phyloP scores from a whole-genome alignment of 345 rosid genomes.

The Geranium rotundifolium region DNA sequence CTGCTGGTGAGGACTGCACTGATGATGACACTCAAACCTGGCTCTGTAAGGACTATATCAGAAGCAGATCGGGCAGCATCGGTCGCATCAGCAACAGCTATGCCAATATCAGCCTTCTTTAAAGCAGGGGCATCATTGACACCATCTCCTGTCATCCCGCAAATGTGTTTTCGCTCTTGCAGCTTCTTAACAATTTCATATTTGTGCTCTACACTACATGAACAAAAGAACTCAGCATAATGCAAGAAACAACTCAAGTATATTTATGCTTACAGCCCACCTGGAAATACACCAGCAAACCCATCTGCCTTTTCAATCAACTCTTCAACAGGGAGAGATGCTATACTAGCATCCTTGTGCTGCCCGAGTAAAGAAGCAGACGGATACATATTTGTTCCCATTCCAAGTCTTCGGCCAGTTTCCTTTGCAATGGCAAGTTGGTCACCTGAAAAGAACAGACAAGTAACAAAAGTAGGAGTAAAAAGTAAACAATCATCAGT shows the following conservation, averaged over 20 bases:
- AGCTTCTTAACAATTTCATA: constrained; percentile 90
- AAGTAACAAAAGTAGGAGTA: neutral
- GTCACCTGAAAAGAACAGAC: constrained; percentile 28
- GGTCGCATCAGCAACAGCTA: constrained; percentile 88
- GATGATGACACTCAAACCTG: constrained; percentile 85
- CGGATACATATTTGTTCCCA: constrained; percentile 96
- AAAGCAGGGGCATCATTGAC: constrained; percentile 94
- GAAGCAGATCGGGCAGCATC: constrained; percentile 88
- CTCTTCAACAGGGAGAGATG: constrained; percentile 69
- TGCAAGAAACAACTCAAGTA: too few relatives aligned
- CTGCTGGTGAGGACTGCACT: constrained; percentile 83
- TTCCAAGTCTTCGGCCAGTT: constrained; percentile 88
- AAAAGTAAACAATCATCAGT: neutral
- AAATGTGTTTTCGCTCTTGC: constrained; percentile 72
- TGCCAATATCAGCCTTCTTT: constrained; percentile 92
- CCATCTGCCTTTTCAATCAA: constrained; percentile 91
- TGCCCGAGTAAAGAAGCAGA: constrained; percentile 76
- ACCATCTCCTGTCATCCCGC: constrained; percentile 98
- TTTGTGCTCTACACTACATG: constrained; percentile 50
- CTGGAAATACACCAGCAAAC: constrained; percentile 94
- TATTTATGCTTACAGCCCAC: constrained; percentile 17
- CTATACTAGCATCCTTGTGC: constrained; percentile 47
- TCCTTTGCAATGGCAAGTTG: constrained; percentile 89
- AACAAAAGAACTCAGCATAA: neutral
- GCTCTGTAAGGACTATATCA: constrained; percentile 67